Conservation (phyloP, 2,329 filamentous ascomycete species). For the Tolypocladium pustulatum region DNA sequence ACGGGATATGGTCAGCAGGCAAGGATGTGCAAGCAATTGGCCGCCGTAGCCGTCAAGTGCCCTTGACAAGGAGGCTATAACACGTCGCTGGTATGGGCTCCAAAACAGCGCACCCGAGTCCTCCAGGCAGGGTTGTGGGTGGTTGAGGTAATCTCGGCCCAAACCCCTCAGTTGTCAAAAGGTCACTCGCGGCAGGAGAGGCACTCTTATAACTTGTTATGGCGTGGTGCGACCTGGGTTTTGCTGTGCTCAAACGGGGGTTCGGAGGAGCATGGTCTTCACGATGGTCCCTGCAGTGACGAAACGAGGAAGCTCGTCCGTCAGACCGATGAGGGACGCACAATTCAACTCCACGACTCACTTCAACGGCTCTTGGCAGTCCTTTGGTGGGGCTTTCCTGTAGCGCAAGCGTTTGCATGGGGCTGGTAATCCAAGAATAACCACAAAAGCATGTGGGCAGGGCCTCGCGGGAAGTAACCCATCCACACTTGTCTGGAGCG, state of each 20-base stretch:
- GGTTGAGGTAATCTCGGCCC: slow-evolving; percentile 1
- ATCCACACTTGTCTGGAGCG: slow-evolving; percentile 4
- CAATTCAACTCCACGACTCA: not conserved
- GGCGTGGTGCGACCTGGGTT: not conserved
- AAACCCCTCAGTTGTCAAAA: slow-evolving; percentile 1
- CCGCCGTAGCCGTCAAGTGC: not conserved
- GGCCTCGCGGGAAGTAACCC: slow-evolving; percentile 13
- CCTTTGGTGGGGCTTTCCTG: slow-evolving; percentile 3
- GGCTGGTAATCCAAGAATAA: slow-evolving; percentile 5
- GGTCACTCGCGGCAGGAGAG: not conserved
- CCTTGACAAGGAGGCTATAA: not conserved
- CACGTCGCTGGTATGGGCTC: not conserved
- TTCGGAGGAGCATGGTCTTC: not conserved
- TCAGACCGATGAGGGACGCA: not conserved
- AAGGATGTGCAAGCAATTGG: not conserved
- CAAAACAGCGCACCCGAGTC: not conserved
- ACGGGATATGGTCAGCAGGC: not conserved
- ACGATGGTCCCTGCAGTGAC: not conserved
- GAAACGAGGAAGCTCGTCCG: slow-evolving; percentile 1
- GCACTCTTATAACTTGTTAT: not conserved
- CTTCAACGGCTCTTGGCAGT: not conserved
- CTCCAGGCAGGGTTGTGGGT: not conserved
- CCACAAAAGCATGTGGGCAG: slow-evolving; percentile 5
- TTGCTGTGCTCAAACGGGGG: not conserved
- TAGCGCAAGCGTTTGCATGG: not conserved